Evolutionary conservation across 2,329 filamentous ascomycete species (phyloP).

Genomic region (Paraconiothyrium sp.): DNA sequence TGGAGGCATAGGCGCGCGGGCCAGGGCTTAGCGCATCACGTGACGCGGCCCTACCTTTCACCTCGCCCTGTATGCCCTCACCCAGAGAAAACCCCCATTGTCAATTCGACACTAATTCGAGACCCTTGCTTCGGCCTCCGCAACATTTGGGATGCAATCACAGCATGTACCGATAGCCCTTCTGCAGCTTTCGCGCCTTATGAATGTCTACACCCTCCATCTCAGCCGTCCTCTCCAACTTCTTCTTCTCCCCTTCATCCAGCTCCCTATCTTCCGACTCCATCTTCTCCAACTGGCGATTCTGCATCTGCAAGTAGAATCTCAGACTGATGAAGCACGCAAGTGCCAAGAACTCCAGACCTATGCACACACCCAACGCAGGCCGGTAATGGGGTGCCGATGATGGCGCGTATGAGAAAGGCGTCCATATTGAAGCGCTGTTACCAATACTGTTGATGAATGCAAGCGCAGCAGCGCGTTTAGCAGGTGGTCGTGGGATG

Average conservation of each 20-base stretch:
- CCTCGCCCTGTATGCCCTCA: no score
- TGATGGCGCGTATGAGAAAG: constrained; percentile 48
- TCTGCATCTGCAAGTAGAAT: constrained; percentile 51
- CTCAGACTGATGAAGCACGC: constrained; percentile 28
- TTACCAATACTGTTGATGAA: constrained; percentile 66
- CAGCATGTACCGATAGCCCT: constrained; percentile 61
- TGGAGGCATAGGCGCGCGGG: no score
- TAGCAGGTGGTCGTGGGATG: constrained; percentile 63
- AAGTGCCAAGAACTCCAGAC: constrained; percentile 28
- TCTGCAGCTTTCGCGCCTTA: constrained; percentile 61
- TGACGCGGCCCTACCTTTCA: no score
- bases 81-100: no score
- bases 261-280: constrained; percentile 59
- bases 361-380: constrained; percentile 34
- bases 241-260: constrained; percentile 60
- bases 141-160: not conserved
- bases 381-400: constrained; percentile 31
- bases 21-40: not conserved
- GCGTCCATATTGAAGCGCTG: constrained; percentile 60
- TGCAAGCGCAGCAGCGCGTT: constrained; percentile 64
- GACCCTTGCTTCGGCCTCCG: no score
- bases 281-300: constrained; percentile 60
- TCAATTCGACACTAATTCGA: no score
- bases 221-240: constrained; percentile 63
- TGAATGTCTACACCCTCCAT: constrained; percentile 61